Evolutionary conservation across 768 basidiomycete genomes (phyloP), one percentile per base, ranked within the genome.

Genomic region (Boletus fagicola): DNA sequence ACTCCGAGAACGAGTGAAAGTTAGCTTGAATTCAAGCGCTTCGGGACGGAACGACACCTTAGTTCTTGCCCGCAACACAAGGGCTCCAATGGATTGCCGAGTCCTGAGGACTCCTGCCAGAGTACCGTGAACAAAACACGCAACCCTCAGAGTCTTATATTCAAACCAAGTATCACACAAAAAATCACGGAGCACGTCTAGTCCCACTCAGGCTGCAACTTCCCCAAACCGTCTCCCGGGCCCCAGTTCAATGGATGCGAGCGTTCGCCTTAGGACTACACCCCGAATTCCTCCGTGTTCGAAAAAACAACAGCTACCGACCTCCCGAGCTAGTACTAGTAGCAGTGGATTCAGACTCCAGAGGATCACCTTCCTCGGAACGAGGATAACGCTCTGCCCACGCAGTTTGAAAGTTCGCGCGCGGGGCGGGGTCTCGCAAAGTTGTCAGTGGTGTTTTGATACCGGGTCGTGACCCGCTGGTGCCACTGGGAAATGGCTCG

Each of bases 221-320:
- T n/a, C n/a, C 11, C n/a, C n/a, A 40, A n/a, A 20, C 39, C 9
- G 40, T 20, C 40, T 40, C 22, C 28, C 28, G 26, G 26, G 5
- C 20, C 52, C 6, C 60, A 4, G 39, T 47, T 24, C 55, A 57
- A 40, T 54, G 53, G 65, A 47, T 51, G 20, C 53, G 10, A 16
- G 35, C 57, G 9, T 69, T 67, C 22, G 57, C 62, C 35, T n/a
- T n/a, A n/a, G n/a, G n/a, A n/a, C n/a, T 57, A 67, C 33, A 59
- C 57, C 20, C 65, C 65, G 11, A 43, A 59, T 10, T 36, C 13
- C 43, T 31, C 22, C 47, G 11, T 18, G 40, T 6, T 44, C 46
- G 20, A 36, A 9, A 43, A 36, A 40, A 40, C n/a, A 11, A 40
- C 18, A 10, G 40, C 20, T 20, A 5, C 20, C 11, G 16, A 22